Evolutionary conservation across 805 yeast species (phyloP), one percentile per base, ranked within the genome.

Genomic region (Yamadazyma laniorum): DNA sequence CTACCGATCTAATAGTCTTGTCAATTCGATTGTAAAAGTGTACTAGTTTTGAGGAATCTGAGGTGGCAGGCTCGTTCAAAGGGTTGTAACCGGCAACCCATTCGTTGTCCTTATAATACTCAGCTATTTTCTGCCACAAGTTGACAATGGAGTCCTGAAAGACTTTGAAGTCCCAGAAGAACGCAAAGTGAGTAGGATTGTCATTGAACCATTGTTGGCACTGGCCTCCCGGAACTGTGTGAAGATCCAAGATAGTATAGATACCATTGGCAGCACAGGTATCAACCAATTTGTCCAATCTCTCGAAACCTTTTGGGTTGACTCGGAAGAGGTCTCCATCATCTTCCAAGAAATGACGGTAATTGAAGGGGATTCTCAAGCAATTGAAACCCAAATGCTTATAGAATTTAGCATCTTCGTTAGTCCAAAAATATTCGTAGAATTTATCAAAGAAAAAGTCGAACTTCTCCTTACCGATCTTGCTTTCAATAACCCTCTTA

Each of bases 41-140:
- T 16, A 63, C 56, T 49, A 74, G 57, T 43, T 67, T 65, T 19
- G 53, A 33, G 42, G 70, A 75, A 34, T 69, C 62, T 3, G 68
- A 47, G 26, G 63, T 67, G 1, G 76, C 73, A 3, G 79, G 79
- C 51, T 74, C 79, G 51, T 74, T 74, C 52, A 74, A 55, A 15
- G 76, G 71, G 42, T 74, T 74, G 54, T 72, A 74, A 15, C 79
- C 79, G 4, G 78, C 78, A 36, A 74, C 64, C 72, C 72, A 71
- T 15, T 55, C 50, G 49, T 74, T 72, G 39, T 63, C 70, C 43
- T 58, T 62, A 51, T 74, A 74, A 50, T 70, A 63, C 32, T 55
- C 52, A 8, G 78, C 79, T 25, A 74, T 49, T 35, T 61, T 58
- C 7, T 37, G 48, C 79, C 78, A 74, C 33, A 74, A 57, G 48